Percentiles rank a stretch among this genome's conserved stretches.
These are phyloP conservation scores for Hypoxylon trugodes DNA, from an alignment of 495 filamentous ascomycete species.

Conservation along the genomic window DNA sequence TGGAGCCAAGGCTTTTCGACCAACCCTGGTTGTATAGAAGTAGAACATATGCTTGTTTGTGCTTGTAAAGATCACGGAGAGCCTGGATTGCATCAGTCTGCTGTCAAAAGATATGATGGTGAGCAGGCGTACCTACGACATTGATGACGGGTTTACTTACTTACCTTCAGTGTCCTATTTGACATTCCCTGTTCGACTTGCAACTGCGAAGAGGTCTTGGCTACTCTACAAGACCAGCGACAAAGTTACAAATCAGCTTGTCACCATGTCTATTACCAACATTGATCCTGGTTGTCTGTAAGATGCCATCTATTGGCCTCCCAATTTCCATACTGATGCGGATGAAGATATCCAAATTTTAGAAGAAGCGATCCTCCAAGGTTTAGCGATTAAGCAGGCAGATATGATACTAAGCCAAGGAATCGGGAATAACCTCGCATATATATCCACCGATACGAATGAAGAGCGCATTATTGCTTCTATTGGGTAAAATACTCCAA, in stretches of 20 bases:
- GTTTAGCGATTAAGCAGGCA: slow-evolving; percentile 1
- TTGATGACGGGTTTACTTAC: background rate
- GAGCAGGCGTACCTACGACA: background rate
- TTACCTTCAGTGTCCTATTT: background rate
- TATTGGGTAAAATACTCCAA: background rate
- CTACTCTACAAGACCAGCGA: background rate
- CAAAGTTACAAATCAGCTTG: slow-evolving; percentile 1
- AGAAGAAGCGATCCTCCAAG: slow-evolving; percentile 1
- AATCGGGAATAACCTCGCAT: background rate
- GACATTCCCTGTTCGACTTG: slow-evolving; percentile 1
- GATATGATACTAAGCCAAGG: background rate
- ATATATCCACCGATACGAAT: background rate
- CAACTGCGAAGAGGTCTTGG: background rate
- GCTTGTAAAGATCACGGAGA: background rate
- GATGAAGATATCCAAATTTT: background rate
- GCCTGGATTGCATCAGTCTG: background rate
- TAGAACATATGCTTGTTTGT: background rate
- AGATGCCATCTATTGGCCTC: background rate
- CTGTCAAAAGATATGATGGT: background rate
- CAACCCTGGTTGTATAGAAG: background rate
- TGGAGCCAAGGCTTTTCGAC: background rate
- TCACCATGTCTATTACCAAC: background rate
- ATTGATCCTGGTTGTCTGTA: slow-evolving; percentile 1
- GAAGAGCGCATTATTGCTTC: slow-evolving; percentile 3
- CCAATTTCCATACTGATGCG: background rate